Conservation (phyloP, 2,329 filamentous ascomycete species). For the Setomelanomma holmii region DNA sequence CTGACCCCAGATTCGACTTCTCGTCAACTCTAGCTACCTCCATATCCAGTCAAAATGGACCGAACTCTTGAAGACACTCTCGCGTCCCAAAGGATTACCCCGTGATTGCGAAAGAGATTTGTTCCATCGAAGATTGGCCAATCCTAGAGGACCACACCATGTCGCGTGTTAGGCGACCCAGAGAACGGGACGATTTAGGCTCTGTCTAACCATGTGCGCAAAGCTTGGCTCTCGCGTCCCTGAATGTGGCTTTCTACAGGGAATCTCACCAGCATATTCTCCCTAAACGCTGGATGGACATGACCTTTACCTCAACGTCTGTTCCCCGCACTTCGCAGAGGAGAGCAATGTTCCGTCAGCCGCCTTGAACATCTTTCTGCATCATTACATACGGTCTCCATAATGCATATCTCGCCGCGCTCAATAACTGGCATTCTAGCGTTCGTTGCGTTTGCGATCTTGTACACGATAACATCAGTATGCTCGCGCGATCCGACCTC, state of each 20-base stretch:
- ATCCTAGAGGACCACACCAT: too few relatives aligned
- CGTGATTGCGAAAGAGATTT: too few relatives aligned
- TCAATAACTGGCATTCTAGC: conserved; percentile 23
- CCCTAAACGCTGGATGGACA: not conserved
- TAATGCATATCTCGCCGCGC: conserved; percentile 34
- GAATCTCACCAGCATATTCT: not conserved
- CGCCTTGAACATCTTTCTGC: conserved; percentile 8
- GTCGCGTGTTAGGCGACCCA: too few relatives aligned
- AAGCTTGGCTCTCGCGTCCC: not conserved
- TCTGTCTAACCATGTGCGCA: too few relatives aligned
- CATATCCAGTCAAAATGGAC: too few relatives aligned
- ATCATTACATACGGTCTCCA: conserved; percentile 6
- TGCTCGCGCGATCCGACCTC: conserved; percentile 45
- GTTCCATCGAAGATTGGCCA: too few relatives aligned
- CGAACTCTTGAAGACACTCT: too few relatives aligned
- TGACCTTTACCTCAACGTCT: conserved; percentile 4
- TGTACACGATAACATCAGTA: conserved; percentile 34
- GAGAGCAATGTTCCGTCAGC: conserved; percentile 15
- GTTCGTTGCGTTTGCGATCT: conserved; percentile 23
- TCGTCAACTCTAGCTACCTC: not conserved
- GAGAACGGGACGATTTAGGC: too few relatives aligned
- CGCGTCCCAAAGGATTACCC: too few relatives aligned
- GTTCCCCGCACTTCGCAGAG: not conserved
- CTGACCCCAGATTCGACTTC: not conserved
- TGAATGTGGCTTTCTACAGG: not conserved